Evolutionary conservation across 257 asterid species (phyloP), one percentile per base, ranked within the genome.

Genomic region (Paulownia fortunei): DNA sequence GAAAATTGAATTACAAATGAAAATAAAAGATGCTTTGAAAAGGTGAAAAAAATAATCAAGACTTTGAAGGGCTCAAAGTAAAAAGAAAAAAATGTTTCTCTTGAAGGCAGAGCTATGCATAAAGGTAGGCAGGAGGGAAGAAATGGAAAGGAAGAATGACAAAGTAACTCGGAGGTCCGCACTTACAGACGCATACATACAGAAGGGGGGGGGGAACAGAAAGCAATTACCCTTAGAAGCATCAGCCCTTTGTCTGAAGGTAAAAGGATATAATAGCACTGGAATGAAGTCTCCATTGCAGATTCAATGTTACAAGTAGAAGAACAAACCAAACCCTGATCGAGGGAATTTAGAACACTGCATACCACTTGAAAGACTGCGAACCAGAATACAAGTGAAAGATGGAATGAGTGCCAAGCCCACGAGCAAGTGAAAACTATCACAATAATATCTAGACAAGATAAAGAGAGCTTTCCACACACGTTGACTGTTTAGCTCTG

Each of bases 251-350:
- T 91, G 82, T 90, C 93, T 1, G 99, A 91, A 82, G 99, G 98
- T 80, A 95, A 87, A 39, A 95, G 96, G 75, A 95, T 82, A 81
- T 95, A 95, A 78, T 90, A 95, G 88, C 96, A 91, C 75, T 44
- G 86, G 75, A 93, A 86, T 80, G 94, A 86, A 68, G 97, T 86
- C 82, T 88, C 87, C 81, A 61, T 82, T 82, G 81, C 84, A 82
- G 94, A 92, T 83, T 90, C 98, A 55, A 96, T 52, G 74, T 92
- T 96, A 85, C 90, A 92, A 74, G 86, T 81, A 27, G 97, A 90
- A 82, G 86, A 89, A 90, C 99, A 96, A 82, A 96, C 86, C 89
- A 96, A 83, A 68, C 99, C 99, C 85, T 93, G 94, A 81, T 96
- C 99, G 30, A 85, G 89, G 90, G 94, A 89, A 85, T 88, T 83